Conservation (phyloP, 2,329 filamentous ascomycete species). For the Magnaporthiopsis incrustans region DNA sequence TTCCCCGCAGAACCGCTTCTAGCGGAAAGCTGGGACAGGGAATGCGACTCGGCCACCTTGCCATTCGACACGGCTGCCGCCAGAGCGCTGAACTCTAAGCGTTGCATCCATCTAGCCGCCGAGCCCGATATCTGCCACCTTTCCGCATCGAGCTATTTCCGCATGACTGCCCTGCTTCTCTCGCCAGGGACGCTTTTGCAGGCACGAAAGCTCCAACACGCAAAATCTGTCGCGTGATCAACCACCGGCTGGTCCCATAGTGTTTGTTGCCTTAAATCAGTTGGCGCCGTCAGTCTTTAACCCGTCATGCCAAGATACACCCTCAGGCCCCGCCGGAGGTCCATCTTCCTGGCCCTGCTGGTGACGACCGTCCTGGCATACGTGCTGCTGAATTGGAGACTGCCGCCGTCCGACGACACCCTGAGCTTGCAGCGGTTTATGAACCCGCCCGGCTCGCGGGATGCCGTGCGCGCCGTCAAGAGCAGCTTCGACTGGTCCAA, state of each 20-base stretch:
- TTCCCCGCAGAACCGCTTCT: no score
- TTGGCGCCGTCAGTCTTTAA: no score
- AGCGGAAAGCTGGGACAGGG: background rate
- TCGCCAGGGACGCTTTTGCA: no score
- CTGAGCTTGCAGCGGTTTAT: background rate
- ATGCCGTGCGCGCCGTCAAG: background rate
- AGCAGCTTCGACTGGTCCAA: conserved; percentile 1
- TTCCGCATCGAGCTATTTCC: background rate
- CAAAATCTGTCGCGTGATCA: background rate
- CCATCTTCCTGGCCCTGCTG: background rate
- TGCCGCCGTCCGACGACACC: background rate
- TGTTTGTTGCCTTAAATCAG: background rate
- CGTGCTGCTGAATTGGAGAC: background rate
- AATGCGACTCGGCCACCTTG: background rate
- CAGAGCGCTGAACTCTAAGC: background rate
- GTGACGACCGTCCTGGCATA: background rate
- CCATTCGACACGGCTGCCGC: no score
- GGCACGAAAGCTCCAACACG: background rate
- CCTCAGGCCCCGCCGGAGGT: background rate
- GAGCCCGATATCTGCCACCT: background rate
- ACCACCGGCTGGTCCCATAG: background rate
- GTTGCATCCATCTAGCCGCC: background rate
- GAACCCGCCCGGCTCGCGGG: background rate
- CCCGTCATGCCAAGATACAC: background rate
- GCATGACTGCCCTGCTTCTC: no score